Evolutionary conservation across 2,329 filamentous ascomycete genomes (phyloP).

Genomic region (Hypoxylon sp.): DNA sequence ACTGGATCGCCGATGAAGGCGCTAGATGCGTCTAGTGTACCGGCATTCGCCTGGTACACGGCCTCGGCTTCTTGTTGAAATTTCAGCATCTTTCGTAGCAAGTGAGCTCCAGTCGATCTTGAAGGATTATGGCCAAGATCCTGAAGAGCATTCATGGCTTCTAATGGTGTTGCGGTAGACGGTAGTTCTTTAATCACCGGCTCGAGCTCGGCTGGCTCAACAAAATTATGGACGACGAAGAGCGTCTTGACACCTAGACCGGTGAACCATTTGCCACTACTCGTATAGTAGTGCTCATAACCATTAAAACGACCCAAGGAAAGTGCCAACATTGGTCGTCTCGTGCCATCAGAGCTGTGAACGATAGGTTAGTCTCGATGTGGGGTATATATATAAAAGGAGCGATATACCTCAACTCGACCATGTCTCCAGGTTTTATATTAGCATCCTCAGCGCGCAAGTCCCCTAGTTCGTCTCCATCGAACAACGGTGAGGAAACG

Average conservation of each 20-base stretch:
- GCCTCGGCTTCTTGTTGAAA: constrained; percentile 62
- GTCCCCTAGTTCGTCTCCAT: constrained; percentile 58
- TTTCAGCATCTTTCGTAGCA: constrained; percentile 64
- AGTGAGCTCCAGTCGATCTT: constrained; percentile 58
- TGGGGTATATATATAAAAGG: background rate
- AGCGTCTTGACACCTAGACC: constrained; percentile 61
- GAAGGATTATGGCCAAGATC: constrained; percentile 60
- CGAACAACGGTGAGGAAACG: constrained; percentile 54
- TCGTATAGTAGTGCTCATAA: constrained; percentile 69
- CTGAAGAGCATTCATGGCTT: constrained; percentile 58
- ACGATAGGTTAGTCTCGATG: constrained; percentile 30
- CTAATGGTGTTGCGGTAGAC: constrained; percentile 47
- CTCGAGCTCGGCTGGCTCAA: constrained; percentile 58
- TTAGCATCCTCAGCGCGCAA: constrained; percentile 54
- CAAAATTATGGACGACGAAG: constrained; percentile 68
- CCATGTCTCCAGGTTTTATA: constrained; percentile 64
- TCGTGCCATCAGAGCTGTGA: constrained; percentile 56
- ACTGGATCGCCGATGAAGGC: constrained; percentile 57
- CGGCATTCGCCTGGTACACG: constrained; percentile 65
- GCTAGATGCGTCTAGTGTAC: constrained; percentile 64
- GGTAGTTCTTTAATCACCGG: constrained; percentile 60
- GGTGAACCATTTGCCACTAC: constrained; percentile 66
- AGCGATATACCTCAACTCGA: constrained; percentile 62
- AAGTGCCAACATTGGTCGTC: constrained; percentile 66
- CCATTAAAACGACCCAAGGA: constrained; percentile 68